A percentile compares a stretch with the other conserved stretches of the same genome.
Conservation (phyloP, 2,329 filamentous ascomycete genomes). For the Pseudogymnoascus sp. region DNA sequence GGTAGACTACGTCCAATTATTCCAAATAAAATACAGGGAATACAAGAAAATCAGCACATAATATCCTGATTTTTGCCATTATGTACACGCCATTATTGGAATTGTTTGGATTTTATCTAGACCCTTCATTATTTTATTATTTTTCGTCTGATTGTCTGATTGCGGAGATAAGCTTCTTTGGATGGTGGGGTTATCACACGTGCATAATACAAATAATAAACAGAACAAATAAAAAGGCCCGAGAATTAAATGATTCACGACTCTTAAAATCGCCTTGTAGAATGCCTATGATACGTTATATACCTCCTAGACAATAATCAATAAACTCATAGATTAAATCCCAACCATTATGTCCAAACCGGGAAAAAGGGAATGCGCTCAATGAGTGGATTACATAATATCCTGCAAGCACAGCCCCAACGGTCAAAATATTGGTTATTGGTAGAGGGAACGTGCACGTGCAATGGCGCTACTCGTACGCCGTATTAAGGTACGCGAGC, state of each 20-base stretch:
- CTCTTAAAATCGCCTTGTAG: not conserved
- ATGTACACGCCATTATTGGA: not conserved
- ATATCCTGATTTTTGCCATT: not conserved
- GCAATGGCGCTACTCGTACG: not conserved
- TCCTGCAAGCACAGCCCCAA: conserved; percentile 1
- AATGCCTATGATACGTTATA: not conserved
- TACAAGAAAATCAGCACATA: not conserved
- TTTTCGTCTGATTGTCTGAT: not conserved
- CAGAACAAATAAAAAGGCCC: not conserved
- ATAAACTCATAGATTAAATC: not conserved
- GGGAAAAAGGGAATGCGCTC: not conserved
- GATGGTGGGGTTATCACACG: not conserved
- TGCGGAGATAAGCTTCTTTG: not conserved
- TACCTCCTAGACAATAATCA: not conserved
- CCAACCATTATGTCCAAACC: not conserved
- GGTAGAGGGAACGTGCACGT: not conserved
- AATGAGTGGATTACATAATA: not conserved
- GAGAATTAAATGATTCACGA: not conserved
- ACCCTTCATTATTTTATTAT: not conserved
- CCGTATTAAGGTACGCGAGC: not conserved
- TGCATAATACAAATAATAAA: not conserved
- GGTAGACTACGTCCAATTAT: not conserved
- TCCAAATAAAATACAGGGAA: conserved; percentile 3
- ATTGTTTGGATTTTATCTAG: not conserved
- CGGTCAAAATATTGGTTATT: not conserved